A percentile compares a stretch with the other conserved stretches of the same genome.
phyloP scores from a whole-genome alignment of 23 red algal genomes.

The Agarophyton chilense region DNA sequence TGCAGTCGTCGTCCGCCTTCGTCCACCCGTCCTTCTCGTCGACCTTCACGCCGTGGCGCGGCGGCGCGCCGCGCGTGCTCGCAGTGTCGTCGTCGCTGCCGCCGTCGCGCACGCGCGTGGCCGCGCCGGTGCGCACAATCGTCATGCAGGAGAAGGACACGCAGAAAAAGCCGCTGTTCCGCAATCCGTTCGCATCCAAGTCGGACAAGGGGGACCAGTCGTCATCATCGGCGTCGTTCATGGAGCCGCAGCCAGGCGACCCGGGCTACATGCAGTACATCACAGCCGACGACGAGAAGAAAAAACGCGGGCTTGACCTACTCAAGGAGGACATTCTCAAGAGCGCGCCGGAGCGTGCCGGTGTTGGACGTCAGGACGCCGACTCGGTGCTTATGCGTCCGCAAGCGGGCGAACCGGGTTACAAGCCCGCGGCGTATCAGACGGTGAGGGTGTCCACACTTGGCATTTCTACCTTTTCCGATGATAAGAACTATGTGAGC shows the following conservation, averaged over 20 bases:
- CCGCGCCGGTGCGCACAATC: slow-evolving; percentile 3
- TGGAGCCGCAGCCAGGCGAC: slow-evolving; percentile 40
- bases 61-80: not conserved
- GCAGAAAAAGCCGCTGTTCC: slow-evolving; percentile 16
- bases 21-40: slow-evolving; percentile 6
- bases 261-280: slow-evolving; percentile 14
- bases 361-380: slow-evolving; percentile 76
- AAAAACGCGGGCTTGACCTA: slow-evolving; percentile 62
- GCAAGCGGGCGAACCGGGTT: slow-evolving; percentile 71
- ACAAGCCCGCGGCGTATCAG: slow-evolving; percentile 52
- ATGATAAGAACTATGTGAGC: slow-evolving; percentile 66
- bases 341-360: slow-evolving; percentile 66
- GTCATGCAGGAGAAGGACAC: slow-evolving; percentile 21
- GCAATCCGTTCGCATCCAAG: slow-evolving; percentile 8
- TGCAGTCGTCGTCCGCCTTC: slow-evolving; percentile 20
- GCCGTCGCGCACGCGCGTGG: no score
- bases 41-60: not conserved
- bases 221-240: not conserved
- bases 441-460: slow-evolving; percentile 58
- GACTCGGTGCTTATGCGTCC: slow-evolving; percentile 42
- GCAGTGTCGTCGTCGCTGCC: not conserved
- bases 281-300: not conserved
- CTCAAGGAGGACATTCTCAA: slow-evolving; percentile 73
- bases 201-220: not conserved
- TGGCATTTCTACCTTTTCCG: slow-evolving; percentile 70